A percentile compares a stretch with the other conserved stretches of the same genome.
These are phyloP conservation scores for Arbutus unedo DNA, from an alignment of 148 eudicot genomes.

Conservation along the genomic window DNA sequence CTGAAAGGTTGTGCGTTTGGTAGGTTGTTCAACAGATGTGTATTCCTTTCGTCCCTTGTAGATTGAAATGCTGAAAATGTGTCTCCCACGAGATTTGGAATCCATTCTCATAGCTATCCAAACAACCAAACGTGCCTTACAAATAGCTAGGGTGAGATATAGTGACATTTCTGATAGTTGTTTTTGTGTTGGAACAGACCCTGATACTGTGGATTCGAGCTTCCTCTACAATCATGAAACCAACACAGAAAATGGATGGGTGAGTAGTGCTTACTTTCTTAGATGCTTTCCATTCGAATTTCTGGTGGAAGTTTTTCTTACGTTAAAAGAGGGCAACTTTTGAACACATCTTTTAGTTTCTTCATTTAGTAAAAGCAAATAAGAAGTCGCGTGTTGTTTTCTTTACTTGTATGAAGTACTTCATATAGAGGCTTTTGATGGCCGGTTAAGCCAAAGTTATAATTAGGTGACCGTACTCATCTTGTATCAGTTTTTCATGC, in stretches of 20 bases:
- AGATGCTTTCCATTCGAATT: not conserved
- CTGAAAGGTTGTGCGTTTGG: not conserved
- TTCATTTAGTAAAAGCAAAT: not conserved
- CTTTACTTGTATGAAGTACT: too few relatives aligned
- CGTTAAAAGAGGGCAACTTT: not conserved
- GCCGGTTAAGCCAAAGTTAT: not conserved
- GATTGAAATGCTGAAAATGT: not conserved
- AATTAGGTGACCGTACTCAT: not conserved
- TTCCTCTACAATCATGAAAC: slow-evolving; percentile 26
- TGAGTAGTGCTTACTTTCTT: slow-evolving; percentile 25
- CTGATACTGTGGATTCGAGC: slow-evolving; percentile 38
- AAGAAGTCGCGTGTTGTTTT: not conserved
- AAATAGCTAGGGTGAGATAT: slow-evolving; percentile 41
- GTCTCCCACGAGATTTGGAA: not conserved
- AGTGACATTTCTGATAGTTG: slow-evolving; percentile 46
- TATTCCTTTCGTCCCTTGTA: not conserved
- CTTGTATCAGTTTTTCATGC: not conserved
- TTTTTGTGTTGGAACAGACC: slow-evolving; percentile 47
- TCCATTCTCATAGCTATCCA: not conserved
- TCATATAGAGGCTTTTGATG: not conserved
- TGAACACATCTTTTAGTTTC: not conserved
- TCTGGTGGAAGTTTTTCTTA: not conserved
- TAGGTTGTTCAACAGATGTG: not conserved
- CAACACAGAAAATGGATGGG: slow-evolving; percentile 39
- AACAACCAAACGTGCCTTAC: slow-evolving; percentile 2